Evolutionary conservation across 2,329 filamentous ascomycete genomes (phyloP), one percentile per base, ranked within the genome.

Genomic region (Alternaria ethzedia): DNA sequence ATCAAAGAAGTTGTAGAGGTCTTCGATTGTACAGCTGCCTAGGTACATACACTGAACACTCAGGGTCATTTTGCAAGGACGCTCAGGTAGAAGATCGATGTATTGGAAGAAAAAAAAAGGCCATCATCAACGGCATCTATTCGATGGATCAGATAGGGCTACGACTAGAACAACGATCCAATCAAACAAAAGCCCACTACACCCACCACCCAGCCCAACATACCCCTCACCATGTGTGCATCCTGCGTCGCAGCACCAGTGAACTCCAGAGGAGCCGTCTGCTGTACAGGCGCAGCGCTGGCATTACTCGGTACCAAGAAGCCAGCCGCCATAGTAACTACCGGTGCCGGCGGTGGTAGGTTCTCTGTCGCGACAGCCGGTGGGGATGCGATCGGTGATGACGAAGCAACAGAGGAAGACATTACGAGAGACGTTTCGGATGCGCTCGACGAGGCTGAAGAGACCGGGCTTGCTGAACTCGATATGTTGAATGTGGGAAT

Each of bases 241-340:
- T n/a, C n/a, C n/a, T n/a, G n/a, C n/a, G n/a, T n/a, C n/a, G 54
- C 59, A 15, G 50, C 46, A 36, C 62, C 58, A 6, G 54, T 64
- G 13, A 64, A 64, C 49, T 47, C n/a, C 6, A 36, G n/a, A 3
- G 57, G 28, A 11, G 43, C 13, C 7, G 51, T 61, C 12, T 46
- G 54, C 47, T 54, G 15, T 6, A 17, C 49, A 8, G 58, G 58
- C 10, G 47, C 15, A 11, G 36, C 49, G 15, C 23, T 61, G 3
- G 43, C 52, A n/a, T 64, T 64, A 10, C 47, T 61, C 12, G 62
- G 58, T 2, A 54, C 36, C 2, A 64, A 13, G 13, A 64, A 61
- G 1, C 58, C 62, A 10, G 54, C 17, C 13, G 41, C 15, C 52
- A 60, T 59, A 21, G 28, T 64, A 15, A 66, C 43, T 12, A 63